Percentiles rank a stretch among this genome's conserved stretches.
phyloP scores from a whole-genome alignment of 176 grass and related monocot genomes.

The Pontederia paniculata region DNA sequence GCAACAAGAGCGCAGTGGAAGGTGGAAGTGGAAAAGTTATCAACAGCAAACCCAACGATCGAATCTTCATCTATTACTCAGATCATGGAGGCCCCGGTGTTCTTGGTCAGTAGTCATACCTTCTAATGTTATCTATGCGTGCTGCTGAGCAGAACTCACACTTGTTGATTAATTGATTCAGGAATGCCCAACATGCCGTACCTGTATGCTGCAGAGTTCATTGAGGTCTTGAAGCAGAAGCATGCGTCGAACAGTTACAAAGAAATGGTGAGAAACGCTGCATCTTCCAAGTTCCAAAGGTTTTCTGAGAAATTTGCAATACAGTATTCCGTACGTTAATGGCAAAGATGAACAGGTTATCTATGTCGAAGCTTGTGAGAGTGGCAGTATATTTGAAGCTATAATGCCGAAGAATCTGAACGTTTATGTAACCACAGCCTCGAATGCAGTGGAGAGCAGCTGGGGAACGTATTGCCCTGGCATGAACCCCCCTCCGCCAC shows the following conservation, averaged over 20 bases:
- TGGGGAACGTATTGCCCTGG: constrained; percentile 99
- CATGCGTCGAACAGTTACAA: constrained; percentile 73
- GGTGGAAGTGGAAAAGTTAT: constrained; percentile 92
- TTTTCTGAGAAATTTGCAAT: too few species aligned
- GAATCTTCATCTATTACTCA: constrained; percentile 87
- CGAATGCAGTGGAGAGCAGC: constrained; percentile 83
- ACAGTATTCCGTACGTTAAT: too few species aligned
- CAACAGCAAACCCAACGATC: constrained; percentile 73
- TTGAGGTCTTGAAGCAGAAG: constrained; percentile 70
- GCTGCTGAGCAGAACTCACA: too few species aligned
- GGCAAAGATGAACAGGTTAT: constrained; percentile 39
- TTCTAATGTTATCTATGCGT: too few species aligned
- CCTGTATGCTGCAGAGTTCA: constrained; percentile 70
- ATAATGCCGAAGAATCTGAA: constrained; percentile 64
- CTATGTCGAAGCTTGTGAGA: constrained; percentile 96
- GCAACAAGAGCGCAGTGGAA: constrained; percentile 57
- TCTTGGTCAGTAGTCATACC: constrained; percentile 49
- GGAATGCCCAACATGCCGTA: constrained; percentile 93
- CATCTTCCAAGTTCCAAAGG: too few species aligned
- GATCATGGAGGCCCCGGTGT: constrained; percentile 88
- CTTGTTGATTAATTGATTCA: constrained; percentile 9
- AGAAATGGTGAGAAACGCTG: constrained; percentile 49
- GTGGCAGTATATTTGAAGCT: constrained; percentile 83
- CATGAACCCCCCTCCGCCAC: constrained; percentile 45
- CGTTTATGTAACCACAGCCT: constrained; percentile 79